These are phyloP conservation scores for Dioscorea alata DNA, from an alignment of 106 monocot species.

Conservation along the genomic window DNA sequence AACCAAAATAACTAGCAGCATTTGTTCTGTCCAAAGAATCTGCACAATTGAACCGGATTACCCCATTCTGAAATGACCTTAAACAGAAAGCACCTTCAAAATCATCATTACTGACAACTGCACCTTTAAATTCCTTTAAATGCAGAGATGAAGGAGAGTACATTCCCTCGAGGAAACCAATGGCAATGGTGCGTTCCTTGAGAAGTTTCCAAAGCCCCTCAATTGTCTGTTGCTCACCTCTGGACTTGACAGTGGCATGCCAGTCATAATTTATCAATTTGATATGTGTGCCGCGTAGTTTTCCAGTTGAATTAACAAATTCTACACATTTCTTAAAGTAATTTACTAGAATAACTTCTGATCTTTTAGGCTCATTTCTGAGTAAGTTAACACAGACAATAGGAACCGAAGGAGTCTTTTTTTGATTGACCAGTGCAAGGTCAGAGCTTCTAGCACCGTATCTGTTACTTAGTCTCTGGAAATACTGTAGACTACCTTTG, in stretches of 20 bases:
- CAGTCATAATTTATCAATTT: conserved; percentile 97
- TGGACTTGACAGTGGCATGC: conserved; percentile 82
- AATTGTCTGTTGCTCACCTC: conserved; percentile 86
- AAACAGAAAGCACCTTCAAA: conserved; percentile 73
- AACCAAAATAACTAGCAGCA: conserved; percentile 96
- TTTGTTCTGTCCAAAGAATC: conserved; percentile 98
- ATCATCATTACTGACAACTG: conserved; percentile 44
- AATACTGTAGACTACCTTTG: conserved; percentile 74
- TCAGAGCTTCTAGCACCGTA: conserved; percentile 51
- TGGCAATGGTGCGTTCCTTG: conserved; percentile 62
- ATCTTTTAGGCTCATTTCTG: conserved; percentile 67
- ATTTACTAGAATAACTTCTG: conserved; percentile 80
- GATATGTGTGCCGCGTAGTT: conserved; percentile 62
- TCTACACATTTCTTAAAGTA: conserved; percentile 77
- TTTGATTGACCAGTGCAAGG: conserved; percentile 40
- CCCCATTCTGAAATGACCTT: conserved; percentile 82
- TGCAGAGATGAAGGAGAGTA: conserved; percentile 45
- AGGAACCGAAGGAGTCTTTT: conserved; percentile 67
- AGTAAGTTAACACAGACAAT: conserved; percentile 94
- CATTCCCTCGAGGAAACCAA: conserved; percentile 85
- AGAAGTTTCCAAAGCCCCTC: conserved; percentile 89
- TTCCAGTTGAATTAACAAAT: conserved; percentile 46
- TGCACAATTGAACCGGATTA: conserved; percentile 96
- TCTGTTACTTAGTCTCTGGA: conserved; percentile 82
- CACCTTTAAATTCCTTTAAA: conserved; percentile 53